phyloP scores from a whole-genome alignment of 2,329 filamentous ascomycete species.

The Penicillium sp. region DNA sequence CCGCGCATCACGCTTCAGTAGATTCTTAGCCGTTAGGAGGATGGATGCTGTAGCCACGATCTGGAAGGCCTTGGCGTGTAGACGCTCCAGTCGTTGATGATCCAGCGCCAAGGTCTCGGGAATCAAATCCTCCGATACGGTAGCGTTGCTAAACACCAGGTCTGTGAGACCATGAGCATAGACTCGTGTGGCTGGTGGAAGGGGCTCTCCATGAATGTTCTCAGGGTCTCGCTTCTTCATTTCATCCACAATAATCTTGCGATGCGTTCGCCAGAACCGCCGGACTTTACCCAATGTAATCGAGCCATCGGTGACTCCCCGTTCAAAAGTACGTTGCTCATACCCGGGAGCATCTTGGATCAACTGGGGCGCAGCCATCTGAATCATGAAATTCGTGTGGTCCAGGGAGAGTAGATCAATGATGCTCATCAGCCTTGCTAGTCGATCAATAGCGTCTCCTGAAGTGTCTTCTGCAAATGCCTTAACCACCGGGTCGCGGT shows the following conservation, averaged over 20 bases:
- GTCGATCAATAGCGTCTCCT: constrained; percentile 61
- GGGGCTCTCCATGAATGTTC: constrained; percentile 34
- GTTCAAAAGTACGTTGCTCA: constrained; percentile 59
- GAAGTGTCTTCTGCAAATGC: constrained; percentile 53
- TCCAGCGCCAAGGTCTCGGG: constrained; percentile 64
- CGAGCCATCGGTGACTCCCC: constrained; percentile 53
- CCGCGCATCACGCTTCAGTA: constrained; percentile 64
- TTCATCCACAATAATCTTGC: constrained; percentile 47
- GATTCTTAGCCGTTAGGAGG: constrained; percentile 64
- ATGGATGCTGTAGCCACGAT: constrained; percentile 63
- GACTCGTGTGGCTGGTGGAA: constrained; percentile 42
- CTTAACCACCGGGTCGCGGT: constrained; percentile 61
- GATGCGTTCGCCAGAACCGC: constrained; percentile 54
- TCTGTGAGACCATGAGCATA: constrained; percentile 63
- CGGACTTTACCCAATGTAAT: constrained; percentile 55
- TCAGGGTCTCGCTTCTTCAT: constrained; percentile 50
- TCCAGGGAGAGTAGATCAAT: constrained; percentile 64
- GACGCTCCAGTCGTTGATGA: constrained; percentile 51
- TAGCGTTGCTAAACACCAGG: constrained; percentile 55
- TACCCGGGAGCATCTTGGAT: constrained; percentile 63
- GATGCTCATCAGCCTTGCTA: constrained; percentile 62
- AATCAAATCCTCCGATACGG: constrained; percentile 52
- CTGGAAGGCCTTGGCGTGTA: constrained; percentile 56
- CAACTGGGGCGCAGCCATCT: constrained; percentile 59
- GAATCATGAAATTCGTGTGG: constrained; percentile 66